These are phyloP conservation scores for Gossypium gossypioides DNA, from an alignment of 441 rosid species.

Conservation along the genomic window DNA sequence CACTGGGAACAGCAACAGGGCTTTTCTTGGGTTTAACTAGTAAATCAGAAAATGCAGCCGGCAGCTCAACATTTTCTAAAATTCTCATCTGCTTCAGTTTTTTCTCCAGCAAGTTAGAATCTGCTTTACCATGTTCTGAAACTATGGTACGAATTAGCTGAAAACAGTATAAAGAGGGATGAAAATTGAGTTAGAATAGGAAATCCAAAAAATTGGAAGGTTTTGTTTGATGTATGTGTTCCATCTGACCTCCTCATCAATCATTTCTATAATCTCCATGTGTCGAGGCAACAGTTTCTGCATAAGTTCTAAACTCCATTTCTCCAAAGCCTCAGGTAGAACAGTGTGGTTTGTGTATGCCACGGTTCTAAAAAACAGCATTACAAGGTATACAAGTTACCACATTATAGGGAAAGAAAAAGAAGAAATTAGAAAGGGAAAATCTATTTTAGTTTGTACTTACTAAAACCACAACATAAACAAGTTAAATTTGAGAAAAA, in stretches of 20 bases:
- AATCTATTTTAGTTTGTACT: background rate
- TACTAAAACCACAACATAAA: background rate
- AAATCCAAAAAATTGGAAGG: background rate
- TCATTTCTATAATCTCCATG: constrained; percentile 74
- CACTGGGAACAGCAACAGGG: constrained; percentile 21
- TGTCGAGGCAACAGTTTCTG: constrained; percentile 82
- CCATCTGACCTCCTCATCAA: constrained; percentile 75
- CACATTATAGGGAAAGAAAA: background rate
- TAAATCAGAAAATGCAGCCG: constrained; percentile 55
- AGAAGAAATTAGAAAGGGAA: background rate
- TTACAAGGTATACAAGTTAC: constrained; percentile 7
- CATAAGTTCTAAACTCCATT: constrained; percentile 93
- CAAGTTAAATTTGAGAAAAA: background rate
- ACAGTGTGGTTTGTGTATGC: constrained; percentile 97
- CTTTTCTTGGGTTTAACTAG: constrained; percentile 41
- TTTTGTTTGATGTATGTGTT: constrained; percentile 17
- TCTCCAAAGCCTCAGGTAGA: constrained; percentile 92
- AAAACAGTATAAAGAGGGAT: constrained; percentile 12
- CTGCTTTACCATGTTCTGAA: constrained; percentile 54
- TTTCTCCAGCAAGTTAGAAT: constrained; percentile 45
- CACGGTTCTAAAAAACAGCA: constrained; percentile 47
- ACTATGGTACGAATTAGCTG: constrained; percentile 69
- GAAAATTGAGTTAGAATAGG: constrained; percentile 11
- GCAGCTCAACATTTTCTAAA: constrained; percentile 79
- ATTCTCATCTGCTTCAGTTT: constrained; percentile 83